Base-by-base conservation (phyloP, 2,329 filamentous ascomycete species). In the Hymenoscyphus albidus region DNA sequence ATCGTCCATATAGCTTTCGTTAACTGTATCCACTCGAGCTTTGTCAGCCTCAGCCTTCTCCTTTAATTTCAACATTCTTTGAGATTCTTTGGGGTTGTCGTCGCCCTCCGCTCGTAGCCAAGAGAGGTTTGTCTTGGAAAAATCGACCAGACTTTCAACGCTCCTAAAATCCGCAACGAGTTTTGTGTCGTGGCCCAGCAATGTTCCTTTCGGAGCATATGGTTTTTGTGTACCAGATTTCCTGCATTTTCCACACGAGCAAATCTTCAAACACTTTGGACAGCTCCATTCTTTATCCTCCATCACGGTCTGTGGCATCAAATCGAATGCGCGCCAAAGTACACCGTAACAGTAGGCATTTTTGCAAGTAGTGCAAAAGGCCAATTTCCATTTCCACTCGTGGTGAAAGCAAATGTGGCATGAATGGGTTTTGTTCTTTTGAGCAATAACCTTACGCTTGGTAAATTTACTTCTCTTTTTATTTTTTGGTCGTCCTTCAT, bases 261-360 rank as follows among this genome's bases (percentile, higher is more conserved):
- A 99, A 44, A 94, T 91, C 18, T 88, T 87, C 27, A 85, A 81
- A 75, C 95, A 99, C 73, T 89, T 92, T 0, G 95, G 95, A 69
- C 95, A 99, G 72, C 89, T 85, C 94, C 95, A 99, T 58, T 88
- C 81, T 68, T 88, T 85, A 68, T 91, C 83, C 74, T 96, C 88
- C 83, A 97, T 89, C 0, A 93, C 86, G 22, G 86, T 82, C 71
- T 94, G 87, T 0, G 95, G 95, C 84, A 92, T 90, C 75, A 93
- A 85, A 75, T 98, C 94, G 73, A 97, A 97, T 0, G 92, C 93
- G 63, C 95, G 84, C 78, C 93, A 98, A 1, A 99, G 82, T 16
- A 90, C 90, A n/a, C 94, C 94, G 74, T 96, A 99, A 76, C 95
- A 98, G 75, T 96, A 99, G 0, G 85, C 86, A 63, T 90, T 82